phyloP scores from a whole-genome alignment of 1,284 basidiomycete genomes.

The Abortiporus biennis region DNA sequence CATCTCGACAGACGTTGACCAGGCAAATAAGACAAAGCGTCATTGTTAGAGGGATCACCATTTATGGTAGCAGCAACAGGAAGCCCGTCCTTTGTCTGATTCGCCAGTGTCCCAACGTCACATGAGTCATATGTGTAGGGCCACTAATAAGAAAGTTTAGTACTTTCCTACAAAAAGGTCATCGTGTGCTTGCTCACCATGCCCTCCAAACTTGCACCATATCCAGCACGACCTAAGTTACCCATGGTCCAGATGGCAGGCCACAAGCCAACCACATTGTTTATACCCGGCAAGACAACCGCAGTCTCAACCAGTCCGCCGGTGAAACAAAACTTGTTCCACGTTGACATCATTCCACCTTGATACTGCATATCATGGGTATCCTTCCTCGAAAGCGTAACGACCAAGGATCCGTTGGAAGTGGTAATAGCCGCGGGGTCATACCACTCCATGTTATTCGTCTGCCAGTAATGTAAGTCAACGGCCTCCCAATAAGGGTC shows the following conservation, averaged over 20 bases:
- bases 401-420: conserved; percentile 42
- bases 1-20: conserved; percentile 79
- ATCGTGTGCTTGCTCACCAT: conserved; percentile 28
- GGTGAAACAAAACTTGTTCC: conserved; percentile 81
- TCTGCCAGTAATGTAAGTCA: conserved; percentile 55
- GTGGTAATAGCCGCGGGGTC: conserved; percentile 54
- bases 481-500: conserved; percentile 46
- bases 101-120: conserved; percentile 53
- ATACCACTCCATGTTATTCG: conserved; percentile 47
- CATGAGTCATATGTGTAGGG: conserved; percentile 47
- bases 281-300: conserved; percentile 55
- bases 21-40: conserved; percentile 59
- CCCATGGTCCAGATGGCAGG: conserved; percentile 78
- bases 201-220: conserved; percentile 59
- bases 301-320: conserved; percentile 64
- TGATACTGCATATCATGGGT: conserved; percentile 47
- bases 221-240: conserved; percentile 74
- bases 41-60: conserved; percentile 29
- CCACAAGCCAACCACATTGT: conserved; percentile 56
- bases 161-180: conserved; percentile 11
- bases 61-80: conserved; percentile 33
- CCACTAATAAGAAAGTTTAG: conserved; percentile 24
- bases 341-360: conserved; percentile 26
- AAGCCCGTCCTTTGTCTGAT: conserved; percentile 37
- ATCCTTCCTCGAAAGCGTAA: conserved; percentile 41